These are phyloP conservation scores for Corynespora cassiicola DNA, from an alignment of 2,329 filamentous ascomycete species.

Conservation along the genomic window DNA sequence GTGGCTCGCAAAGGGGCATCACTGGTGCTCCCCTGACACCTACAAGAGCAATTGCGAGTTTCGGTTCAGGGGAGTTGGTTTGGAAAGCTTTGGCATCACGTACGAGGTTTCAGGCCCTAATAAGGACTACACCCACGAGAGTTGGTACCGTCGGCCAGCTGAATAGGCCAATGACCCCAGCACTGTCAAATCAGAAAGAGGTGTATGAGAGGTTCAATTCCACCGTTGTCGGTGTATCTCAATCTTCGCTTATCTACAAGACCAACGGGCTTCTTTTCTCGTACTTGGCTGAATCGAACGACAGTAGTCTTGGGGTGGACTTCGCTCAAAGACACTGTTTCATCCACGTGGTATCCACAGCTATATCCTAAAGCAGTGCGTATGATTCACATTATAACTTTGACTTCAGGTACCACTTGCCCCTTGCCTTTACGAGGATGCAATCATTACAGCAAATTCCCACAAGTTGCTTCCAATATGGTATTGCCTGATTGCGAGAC, in stretches of 20 bases:
- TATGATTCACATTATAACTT: too few relatives aligned
- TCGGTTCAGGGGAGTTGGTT: slow-evolving; percentile 46
- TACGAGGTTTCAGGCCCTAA: slow-evolving; percentile 74
- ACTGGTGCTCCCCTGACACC: slow-evolving; percentile 74
- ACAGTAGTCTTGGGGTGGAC: background rate
- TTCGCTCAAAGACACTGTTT: background rate
- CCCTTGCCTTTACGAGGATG: too few relatives aligned
- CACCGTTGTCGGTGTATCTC: background rate
- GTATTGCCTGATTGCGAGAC: too few relatives aligned
- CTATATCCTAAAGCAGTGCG: too few relatives aligned
- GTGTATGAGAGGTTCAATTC: background rate
- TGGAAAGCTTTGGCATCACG: slow-evolving; percentile 50
- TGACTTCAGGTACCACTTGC: too few relatives aligned
- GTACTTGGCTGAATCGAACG: slow-evolving; percentile 8
- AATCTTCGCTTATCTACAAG: background rate
- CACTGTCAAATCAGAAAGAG: slow-evolving; percentile 6
- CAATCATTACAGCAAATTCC: too few relatives aligned
- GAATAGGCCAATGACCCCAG: background rate
- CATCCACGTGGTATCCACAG: too few relatives aligned
- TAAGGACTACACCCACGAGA: slow-evolving; percentile 69
- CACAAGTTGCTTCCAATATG: too few relatives aligned
- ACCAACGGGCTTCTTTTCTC: background rate
- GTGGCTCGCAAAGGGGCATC: slow-evolving; percentile 71
- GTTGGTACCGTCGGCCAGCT: slow-evolving; percentile 39
- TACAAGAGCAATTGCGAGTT: slow-evolving; percentile 77